phyloP scores from a whole-genome alignment of 2,329 filamentous ascomycete genomes.

The Colletotrichum liaoningense region DNA sequence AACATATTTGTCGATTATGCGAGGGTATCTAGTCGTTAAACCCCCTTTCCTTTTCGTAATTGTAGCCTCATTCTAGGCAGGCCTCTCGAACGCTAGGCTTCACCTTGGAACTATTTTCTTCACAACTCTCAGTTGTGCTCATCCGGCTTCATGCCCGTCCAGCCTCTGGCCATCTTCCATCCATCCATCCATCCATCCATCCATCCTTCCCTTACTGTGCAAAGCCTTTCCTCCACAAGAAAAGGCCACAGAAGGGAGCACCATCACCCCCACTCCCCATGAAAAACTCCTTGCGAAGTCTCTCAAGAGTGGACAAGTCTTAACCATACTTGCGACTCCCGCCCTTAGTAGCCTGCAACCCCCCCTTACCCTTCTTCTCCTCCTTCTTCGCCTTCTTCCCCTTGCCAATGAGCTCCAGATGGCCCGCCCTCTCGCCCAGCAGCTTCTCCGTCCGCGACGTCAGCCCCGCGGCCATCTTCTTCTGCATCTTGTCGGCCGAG shows the following conservation, averaged over 20 bases:
- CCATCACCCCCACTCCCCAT: too few relatives aligned
- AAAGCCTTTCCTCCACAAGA: neutral
- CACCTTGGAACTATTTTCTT: neutral
- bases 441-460: conserved; percentile 66
- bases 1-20: conserved; percentile 12
- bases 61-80: neutral
- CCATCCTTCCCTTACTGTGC: too few relatives aligned
- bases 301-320: conserved; percentile 30
- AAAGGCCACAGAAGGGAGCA: too few relatives aligned
- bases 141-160: neutral
- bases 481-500: conserved; percentile 63
- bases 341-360: conserved; percentile 49
- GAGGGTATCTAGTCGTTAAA: conserved; percentile 24
- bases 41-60: neutral
- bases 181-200: too few relatives aligned
- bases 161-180: too few relatives aligned
- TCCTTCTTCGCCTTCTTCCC: conserved; percentile 60
- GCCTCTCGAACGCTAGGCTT: neutral
- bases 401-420: conserved; percentile 69
- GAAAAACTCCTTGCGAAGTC: too few relatives aligned
- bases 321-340: conserved; percentile 68
- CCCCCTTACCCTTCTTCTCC: conserved; percentile 41
- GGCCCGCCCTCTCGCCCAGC: conserved; percentile 68
- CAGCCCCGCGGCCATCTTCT: conserved; percentile 67
- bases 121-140: neutral